Percentiles rank a stretch among this genome's conserved stretches.
Conservation (phyloP, 176 grass and related monocot species). For the sorghum (Sorghum bicolor) region Sorghum_bicolor_NCBIv3 NC_012875.2:48683001-48683500, state of each 20-base stretch:
- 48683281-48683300: background rate
- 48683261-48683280: background rate
- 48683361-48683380: constrained; percentile 60
- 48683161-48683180: constrained; percentile 72
- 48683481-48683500: constrained; percentile 55
- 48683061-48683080: background rate
- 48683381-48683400: constrained; percentile 49
- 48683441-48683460: constrained; percentile 36
- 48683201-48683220: constrained; percentile 51
- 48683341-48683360: constrained; percentile 54
- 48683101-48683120: constrained; percentile 46
- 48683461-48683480: constrained; percentile 50
- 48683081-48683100: background rate
- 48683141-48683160: constrained; percentile 75
- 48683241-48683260: constrained; percentile 26
- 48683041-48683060: background rate
- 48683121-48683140: constrained; percentile 48
- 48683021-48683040: background rate
- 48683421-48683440: constrained; percentile 59
- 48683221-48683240: constrained; percentile 51
- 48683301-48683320: background rate
- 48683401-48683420: constrained; percentile 52
- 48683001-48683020: constrained; percentile 49
- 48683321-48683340: constrained; percentile 25
- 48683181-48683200: constrained; percentile 30